Conservation (phyloP, 306 rosid species). For the Cucurbita maxima region DNA sequence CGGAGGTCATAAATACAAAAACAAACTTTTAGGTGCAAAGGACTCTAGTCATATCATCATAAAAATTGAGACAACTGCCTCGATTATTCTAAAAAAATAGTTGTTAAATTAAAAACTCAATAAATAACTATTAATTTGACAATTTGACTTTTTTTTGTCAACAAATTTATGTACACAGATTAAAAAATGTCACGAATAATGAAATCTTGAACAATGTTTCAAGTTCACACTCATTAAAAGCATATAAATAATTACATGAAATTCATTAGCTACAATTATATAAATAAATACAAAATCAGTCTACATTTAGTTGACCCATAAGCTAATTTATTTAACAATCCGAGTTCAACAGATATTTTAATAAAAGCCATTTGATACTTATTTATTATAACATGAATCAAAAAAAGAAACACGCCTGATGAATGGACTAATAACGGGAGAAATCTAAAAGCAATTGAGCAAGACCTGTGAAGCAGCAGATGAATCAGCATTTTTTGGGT, state of each 20-base stretch:
- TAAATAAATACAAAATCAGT: background rate
- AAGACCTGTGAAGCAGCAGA: conserved; percentile 88
- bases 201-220: background rate
- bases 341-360: background rate
- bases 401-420: background rate
- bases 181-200: background rate
- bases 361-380: background rate
- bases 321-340: background rate
- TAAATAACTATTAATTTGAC: background rate
- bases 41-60: background rate
- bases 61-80: background rate
- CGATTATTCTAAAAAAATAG: background rate
- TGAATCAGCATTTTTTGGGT: conserved; percentile 82
- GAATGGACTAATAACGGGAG: background rate
- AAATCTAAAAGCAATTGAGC: background rate
- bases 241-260: background rate
- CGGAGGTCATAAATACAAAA: background rate
- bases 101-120: background rate
- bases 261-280: background rate
- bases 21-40: conserved; percentile 5
- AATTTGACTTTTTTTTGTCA: background rate
- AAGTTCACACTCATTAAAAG: background rate
- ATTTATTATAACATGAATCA: background rate
- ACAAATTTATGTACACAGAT: background rate
- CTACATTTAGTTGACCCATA: background rate